Evolutionary conservation across 129 eudicot species (phyloP).

Genomic region (sunflower (Helianthus annuus)): DNA sequence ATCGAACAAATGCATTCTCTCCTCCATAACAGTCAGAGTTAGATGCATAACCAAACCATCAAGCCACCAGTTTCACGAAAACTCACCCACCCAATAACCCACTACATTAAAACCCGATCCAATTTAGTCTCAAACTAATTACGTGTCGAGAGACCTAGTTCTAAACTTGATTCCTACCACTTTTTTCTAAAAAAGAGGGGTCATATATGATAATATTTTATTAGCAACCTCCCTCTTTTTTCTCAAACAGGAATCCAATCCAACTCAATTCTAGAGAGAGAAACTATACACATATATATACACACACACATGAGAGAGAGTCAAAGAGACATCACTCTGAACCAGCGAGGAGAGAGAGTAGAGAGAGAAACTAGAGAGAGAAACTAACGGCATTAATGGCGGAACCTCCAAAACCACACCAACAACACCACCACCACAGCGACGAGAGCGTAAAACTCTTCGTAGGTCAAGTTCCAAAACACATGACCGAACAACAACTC

Average conservation of each 20-base stretch:
- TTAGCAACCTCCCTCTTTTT: constrained; percentile 15
- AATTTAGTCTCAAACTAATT: no score
- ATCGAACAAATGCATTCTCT: no score
- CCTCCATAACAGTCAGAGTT: no score
- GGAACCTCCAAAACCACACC: constrained; percentile 32
- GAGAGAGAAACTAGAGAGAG: constrained; percentile 25
- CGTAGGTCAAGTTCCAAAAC: constrained; percentile 99
- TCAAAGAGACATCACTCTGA: constrained; percentile 33
- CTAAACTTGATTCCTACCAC: no score
- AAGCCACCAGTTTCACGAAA: no score
- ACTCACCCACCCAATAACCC: no score
- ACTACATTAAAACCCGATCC: no score
- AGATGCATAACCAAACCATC: no score
- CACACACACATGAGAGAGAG: constrained; percentile 23
- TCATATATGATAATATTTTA: not conserved
- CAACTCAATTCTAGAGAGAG: constrained; percentile 21
- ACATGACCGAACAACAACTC: constrained; percentile 71
- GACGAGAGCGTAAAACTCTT: constrained; percentile 90
- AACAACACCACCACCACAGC: constrained; percentile 38
- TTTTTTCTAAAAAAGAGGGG: no score
- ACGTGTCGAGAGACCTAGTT: no score
- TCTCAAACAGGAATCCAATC: constrained; percentile 30
- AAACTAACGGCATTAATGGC: constrained; percentile 41
- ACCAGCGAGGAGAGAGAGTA: constrained; percentile 9
- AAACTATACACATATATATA: not conserved